Base-by-base conservation (phyloP, 208 protist genomes). In the Wallacemonas sp. region DNA sequence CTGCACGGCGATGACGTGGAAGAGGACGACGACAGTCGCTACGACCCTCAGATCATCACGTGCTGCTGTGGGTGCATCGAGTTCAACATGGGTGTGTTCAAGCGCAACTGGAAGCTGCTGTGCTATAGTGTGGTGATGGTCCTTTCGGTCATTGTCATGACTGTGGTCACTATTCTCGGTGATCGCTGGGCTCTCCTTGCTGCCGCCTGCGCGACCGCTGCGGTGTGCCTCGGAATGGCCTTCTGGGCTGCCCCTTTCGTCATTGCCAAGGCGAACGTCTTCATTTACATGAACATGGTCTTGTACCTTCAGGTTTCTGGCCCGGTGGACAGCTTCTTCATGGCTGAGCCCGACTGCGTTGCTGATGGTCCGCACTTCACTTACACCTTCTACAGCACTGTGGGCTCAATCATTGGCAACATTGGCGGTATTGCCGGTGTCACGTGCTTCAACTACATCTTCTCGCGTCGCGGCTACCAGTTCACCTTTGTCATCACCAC, bases 241-340 rank as follows among this genome's bases (percentile, higher is more conserved):
- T 84, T 81, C 66, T 71, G 45, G 47, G 66, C 70, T 1, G 49
- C 82, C 14, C 64, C 75, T 14, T 42, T 45, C 11, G 56, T 74
- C 41, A 70, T 79, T 22, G 79, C 79, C 34, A 78, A 79, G 44
- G 69, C 68, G 2, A 80, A 74, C 36, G n/a, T 80, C 30, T 86
- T 74, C 61, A 65, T 58, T 12, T 86, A 80, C 55, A 19, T 82
- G 26, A 63, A 62, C 28, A 59, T 69, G 49, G 66, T 59, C 27
- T 36, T 74, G 31, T 86, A 86, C 72, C 30, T 86, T 31, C 60
- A 76, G 30, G 55, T 85, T 2, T 56, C 64, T 33, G 70, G 75
- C 34, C 60, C 79, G 3, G 14, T 85, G 4, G 70, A 85, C 47
- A 69, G 27, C 39, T 79, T 76, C 62, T 85, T 62, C 58, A 60